phyloP scores from a whole-genome alignment of 306 rosid genomes.

The Rosa persica region DNA sequence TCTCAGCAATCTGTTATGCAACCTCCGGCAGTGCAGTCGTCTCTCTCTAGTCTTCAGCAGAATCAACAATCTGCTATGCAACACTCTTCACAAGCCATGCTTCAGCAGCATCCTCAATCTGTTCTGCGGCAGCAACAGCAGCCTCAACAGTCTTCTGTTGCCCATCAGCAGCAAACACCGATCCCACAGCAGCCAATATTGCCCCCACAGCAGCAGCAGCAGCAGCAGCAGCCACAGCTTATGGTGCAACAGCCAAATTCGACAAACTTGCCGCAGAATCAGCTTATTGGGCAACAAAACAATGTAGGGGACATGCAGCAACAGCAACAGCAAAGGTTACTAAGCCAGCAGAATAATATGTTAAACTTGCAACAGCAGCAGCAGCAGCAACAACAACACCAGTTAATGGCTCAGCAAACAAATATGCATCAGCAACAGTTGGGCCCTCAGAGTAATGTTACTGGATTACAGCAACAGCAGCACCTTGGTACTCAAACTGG shows the following conservation, averaged over 20 bases:
- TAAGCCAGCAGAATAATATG: constrained; percentile 71
- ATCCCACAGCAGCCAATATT: constrained; percentile 56
- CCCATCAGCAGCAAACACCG: constrained; percentile 69
- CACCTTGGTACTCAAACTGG: constrained; percentile 70
- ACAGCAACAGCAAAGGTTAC: constrained; percentile 54
- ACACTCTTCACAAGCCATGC: constrained; percentile 66
- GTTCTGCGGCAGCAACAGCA: constrained; percentile 81
- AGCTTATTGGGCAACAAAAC: constrained; percentile 63
- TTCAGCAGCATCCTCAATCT: constrained; percentile 77
- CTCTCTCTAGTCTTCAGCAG: constrained; percentile 66
- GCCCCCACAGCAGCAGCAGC: constrained; percentile 70
- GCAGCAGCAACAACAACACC: constrained; percentile 53
- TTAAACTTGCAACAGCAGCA: constrained; percentile 56
- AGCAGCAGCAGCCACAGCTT: constrained; percentile 65
- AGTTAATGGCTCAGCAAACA: constrained; percentile 74
- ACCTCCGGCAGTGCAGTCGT: constrained; percentile 55
- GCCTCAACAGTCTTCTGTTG: constrained; percentile 57
- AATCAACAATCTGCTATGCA: constrained; percentile 70
- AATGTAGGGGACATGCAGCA: constrained; percentile 66
- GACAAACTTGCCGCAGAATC: constrained; percentile 64
- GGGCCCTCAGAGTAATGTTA: constrained; percentile 58
- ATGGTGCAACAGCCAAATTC: constrained; percentile 64
- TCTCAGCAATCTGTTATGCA: constrained; percentile 82
- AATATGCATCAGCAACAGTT: constrained; percentile 81
- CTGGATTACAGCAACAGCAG: constrained; percentile 68